Evolutionary conservation across 1,284 basidiomycete genomes (phyloP), one percentile per base, ranked within the genome.

Genomic region (Ceratobasidium sp.): DNA sequence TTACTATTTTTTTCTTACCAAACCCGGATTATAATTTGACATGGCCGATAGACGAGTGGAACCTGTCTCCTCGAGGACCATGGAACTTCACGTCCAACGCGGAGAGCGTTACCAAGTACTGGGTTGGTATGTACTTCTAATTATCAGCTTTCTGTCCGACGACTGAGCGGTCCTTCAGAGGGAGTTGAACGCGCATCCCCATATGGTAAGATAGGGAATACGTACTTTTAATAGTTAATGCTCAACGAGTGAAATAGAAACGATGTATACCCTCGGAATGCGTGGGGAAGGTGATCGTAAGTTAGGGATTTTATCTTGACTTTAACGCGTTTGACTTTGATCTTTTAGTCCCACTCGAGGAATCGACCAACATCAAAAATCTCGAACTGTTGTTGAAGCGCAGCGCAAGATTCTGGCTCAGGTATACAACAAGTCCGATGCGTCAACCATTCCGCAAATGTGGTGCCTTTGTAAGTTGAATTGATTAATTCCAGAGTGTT

Each of bases 221-320:
- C 8, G 10, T 35, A 42, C 8, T 47, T 12, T 6, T 22, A 20
- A 6, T 12, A 20, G 20, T 45, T n/a, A n/a, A n/a, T 35, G 34
- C 4, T 20, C 38, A 35, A 65, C 25, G 2, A 50, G 17, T 10
- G 1, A 7, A 15, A 15, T 35, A 65, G 88, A 90, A 73, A 85
- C 83, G 20, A 76, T 89, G 17, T 87, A 81, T 74, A 88, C 87
- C 0, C 75, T 90, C 34, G 87, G 87, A 25, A 88, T 89, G 87
- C 80, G 87, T 67, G 87, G 88, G 0, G 82, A 83, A 58, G 87
- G 87, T 68, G 84, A 86, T 76, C 71, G 84, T 85, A 74, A 60
- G 83, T 78, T 20, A 8, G 20, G 53, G 40, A 58, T 69, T 31
- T 27, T 34, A 10, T 27, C 17, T 38, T 52, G 32, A 7, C 8